Percentiles rank a stretch among this genome's conserved stretches.
Conservation (phyloP, 179 eudicot species). For the Silene noctiflora region DNA sequence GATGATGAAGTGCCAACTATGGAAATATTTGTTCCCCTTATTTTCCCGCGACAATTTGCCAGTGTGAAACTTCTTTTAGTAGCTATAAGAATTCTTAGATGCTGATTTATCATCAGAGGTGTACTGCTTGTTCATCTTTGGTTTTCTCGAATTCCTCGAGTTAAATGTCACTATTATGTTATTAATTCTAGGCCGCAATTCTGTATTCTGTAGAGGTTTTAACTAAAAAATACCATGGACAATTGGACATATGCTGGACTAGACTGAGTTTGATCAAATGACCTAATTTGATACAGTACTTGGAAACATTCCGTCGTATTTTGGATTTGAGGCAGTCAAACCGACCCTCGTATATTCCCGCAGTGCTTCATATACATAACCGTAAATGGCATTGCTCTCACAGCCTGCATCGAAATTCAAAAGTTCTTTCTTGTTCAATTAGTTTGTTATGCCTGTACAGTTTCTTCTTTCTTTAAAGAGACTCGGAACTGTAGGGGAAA, state of each 20-base stretch:
- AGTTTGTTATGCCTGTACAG: neutral
- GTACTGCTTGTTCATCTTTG: neutral
- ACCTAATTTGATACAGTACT: neutral
- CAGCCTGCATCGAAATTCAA: neutral
- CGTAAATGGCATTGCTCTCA: neutral
- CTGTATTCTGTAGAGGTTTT: neutral
- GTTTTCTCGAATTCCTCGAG: neutral
- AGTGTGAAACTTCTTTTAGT: constrained; percentile 9
- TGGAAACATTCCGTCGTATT: neutral
- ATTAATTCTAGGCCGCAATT: neutral
- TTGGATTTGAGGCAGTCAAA: neutral
- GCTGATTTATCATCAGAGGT: constrained; percentile 11
- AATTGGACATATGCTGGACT: neutral
- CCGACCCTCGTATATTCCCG: neutral
- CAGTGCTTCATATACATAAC: neutral
- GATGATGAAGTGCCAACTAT: neutral
- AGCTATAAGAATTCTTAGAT: constrained; percentile 9
- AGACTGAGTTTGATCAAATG: neutral
- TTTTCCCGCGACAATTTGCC: neutral
- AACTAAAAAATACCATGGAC: neutral
- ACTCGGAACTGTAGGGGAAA: neutral
- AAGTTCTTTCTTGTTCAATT: too few species aligned
- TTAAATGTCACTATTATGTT: neutral
- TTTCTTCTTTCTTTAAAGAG: neutral
- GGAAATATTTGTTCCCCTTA: neutral